Base-by-base conservation (phyloP, 2,329 filamentous ascomycete genomes). In the Colletotrichum somersetense region DNA sequence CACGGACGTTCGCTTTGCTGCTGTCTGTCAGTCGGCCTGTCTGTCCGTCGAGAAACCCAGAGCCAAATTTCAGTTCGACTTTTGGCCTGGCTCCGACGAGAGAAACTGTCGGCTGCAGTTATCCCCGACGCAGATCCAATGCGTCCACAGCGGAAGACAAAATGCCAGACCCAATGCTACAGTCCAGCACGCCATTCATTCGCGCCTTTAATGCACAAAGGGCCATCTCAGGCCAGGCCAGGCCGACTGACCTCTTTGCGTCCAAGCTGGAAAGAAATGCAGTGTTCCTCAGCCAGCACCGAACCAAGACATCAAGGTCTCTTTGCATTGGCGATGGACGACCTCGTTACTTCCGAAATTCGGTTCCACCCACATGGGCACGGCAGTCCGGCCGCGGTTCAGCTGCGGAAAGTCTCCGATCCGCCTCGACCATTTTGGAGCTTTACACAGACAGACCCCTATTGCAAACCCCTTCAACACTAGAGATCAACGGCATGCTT, bases 91-190 rank as follows among this genome's bases (percentile, higher is more conserved):
- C 64, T 63, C 58, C 38, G 35, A 67, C 58, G 62, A 63, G 62
- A 63, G 64, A 57, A 40, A 26, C 42, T 52, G 64, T 72, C 65
- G 52, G 16, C 62, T 72, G 44, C 55, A 58, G 59, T 44, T 30
- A 58, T 50, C n/a, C n/a, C 53, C 63, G 58, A 72, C 40, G 44
- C 58, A 68, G 44, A 72, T 72, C 55, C 58, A 69, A 61, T 55
- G 26, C 33, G 57, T 35, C 16, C 23, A 38, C 7, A 23, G 23
- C 7, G 12, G 52, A 23, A 38, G 18, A 5, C 18, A 40, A 35
- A 38, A 58, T 14, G 52, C 14, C 26, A 50, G 26, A 44, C 20
- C 6, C 20, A 46, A 10, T 46, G 18, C 18, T 46, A 46, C 20
- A 11, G 5, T 38, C 16, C 26, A 46, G 62, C 40, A 26, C 26